A percentile compares a stretch with the other conserved stretches of the same genome.
These are phyloP conservation scores for Podaxis mareebaensis DNA, from an alignment of 768 basidiomycete species.

Conservation along the genomic window DNA sequence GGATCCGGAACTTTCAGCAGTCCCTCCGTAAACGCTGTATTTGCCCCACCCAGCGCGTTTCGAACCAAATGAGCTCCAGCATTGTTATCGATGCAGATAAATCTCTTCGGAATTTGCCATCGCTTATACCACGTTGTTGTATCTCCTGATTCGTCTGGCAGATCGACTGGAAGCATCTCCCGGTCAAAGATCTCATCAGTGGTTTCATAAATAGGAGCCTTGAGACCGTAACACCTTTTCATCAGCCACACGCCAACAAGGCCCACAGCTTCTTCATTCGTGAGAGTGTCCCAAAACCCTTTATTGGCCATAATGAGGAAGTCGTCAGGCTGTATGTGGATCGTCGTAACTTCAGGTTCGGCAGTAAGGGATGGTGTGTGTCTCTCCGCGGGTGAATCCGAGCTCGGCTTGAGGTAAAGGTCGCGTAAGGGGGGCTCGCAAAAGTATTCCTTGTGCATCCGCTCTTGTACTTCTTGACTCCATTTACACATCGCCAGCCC, in stretches of 20 bases:
- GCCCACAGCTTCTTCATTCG: conserved; percentile 55
- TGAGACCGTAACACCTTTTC: conserved; percentile 10
- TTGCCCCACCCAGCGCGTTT: conserved; percentile 52
- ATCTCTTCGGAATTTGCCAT: conserved; percentile 39
- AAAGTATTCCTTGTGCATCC: conserved; percentile 35
- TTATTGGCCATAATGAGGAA: conserved; percentile 55
- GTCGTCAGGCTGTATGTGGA: conserved; percentile 43
- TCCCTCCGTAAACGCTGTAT: conserved; percentile 37
- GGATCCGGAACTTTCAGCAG: conserved; percentile 27
- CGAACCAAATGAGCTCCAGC: conserved; percentile 46
- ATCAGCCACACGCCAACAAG: conserved; percentile 51
- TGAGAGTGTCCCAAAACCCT: conserved; percentile 55
- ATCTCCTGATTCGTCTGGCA: conserved; percentile 23
- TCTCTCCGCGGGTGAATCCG: conserved; percentile 19
- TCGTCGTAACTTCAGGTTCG: conserved; percentile 49
- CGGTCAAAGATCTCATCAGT: conserved; percentile 21
- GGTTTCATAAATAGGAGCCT: neutral
- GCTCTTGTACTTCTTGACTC: conserved; percentile 36
- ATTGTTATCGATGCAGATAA: conserved; percentile 42
- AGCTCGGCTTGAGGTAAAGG: conserved; percentile 21
- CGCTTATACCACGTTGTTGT: conserved; percentile 35
- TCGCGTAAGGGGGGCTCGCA: conserved; percentile 34
- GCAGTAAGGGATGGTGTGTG: conserved; percentile 51
- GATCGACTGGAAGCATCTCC: conserved; percentile 27
- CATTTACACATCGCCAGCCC: conserved; percentile 47